Evolutionary conservation across 148 eudicot species (phyloP).

Genomic region (Dianthus caryophyllus): DNA sequence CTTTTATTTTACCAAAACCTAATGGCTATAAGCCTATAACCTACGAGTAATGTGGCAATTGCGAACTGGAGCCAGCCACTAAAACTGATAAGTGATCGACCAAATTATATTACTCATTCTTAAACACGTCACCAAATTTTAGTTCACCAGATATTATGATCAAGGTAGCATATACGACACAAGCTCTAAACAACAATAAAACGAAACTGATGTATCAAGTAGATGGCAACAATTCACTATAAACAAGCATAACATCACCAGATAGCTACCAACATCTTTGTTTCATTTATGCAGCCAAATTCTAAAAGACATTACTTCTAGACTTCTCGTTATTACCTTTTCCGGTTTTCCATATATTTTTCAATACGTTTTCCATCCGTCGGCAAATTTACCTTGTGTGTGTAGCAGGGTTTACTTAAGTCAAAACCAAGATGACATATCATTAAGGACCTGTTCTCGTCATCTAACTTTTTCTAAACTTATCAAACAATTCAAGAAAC

Average conservation of each 20-base stretch:
- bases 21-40: background rate
- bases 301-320: background rate
- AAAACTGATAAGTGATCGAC: background rate
- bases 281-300: background rate
- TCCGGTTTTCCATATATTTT: background rate
- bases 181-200: background rate
- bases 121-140: background rate
- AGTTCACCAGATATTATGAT: background rate
- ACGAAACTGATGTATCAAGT: background rate
- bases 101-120: too few species aligned
- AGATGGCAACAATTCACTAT: background rate
- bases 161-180: background rate
- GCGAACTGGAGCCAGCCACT: background rate
- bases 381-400: background rate
- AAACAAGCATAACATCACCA: background rate
- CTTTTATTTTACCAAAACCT: background rate
- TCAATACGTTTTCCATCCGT: background rate
- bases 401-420: background rate
- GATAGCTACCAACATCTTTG: background rate
- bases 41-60: background rate
- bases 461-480: too few species aligned
- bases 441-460: too few species aligned
- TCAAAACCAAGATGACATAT: background rate
- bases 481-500: too few species aligned
- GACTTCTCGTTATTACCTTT: background rate